Evolutionary conservation across 768 basidiomycete genomes (phyloP).

Genomic region (Termitomyces sp.): DNA sequence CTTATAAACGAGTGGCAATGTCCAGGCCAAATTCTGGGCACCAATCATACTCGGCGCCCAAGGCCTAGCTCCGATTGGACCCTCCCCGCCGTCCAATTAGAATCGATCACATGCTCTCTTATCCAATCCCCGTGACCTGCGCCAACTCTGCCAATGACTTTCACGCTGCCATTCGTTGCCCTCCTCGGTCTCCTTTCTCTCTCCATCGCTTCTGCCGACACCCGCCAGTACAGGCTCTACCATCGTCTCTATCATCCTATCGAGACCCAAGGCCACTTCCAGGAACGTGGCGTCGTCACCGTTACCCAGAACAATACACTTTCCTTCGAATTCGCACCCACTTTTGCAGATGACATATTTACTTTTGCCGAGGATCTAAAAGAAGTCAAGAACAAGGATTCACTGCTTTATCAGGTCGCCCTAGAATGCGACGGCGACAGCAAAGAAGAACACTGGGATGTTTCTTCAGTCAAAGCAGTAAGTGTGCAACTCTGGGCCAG

Average conservation of each 20-base stretch:
- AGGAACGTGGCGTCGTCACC: constrained; percentile 38
- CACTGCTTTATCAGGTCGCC: constrained; percentile 70
- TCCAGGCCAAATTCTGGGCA: constrained; percentile 17
- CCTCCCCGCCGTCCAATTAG: constrained; percentile 16
- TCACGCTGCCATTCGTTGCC: background rate
- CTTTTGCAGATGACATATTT: constrained; percentile 42
- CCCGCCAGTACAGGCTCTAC: constrained; percentile 28
- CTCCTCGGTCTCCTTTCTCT: constrained; percentile 10
- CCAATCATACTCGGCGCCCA: constrained; percentile 2
- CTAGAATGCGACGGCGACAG: constrained; percentile 44
- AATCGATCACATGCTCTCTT: constrained; percentile 10
- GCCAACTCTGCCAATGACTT: constrained; percentile 1
- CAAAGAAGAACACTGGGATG: constrained; percentile 46
- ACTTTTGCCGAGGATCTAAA: constrained; percentile 38
- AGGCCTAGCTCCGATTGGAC: constrained; percentile 13
- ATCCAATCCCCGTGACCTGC: constrained; percentile 4
- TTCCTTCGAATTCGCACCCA: constrained; percentile 37
- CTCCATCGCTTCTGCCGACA: constrained; percentile 8
- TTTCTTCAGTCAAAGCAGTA: constrained; percentile 62
- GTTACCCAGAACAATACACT: constrained; percentile 30
- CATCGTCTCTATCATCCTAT: constrained; percentile 55
- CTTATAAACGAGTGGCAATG: constrained; percentile 11
- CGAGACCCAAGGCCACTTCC: constrained; percentile 33
- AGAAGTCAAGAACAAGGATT: constrained; percentile 28
- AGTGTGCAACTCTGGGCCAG: constrained; percentile 21